Base-by-base conservation (phyloP, 345 rosid species). In the Gossypium sturtianum region DNA sequence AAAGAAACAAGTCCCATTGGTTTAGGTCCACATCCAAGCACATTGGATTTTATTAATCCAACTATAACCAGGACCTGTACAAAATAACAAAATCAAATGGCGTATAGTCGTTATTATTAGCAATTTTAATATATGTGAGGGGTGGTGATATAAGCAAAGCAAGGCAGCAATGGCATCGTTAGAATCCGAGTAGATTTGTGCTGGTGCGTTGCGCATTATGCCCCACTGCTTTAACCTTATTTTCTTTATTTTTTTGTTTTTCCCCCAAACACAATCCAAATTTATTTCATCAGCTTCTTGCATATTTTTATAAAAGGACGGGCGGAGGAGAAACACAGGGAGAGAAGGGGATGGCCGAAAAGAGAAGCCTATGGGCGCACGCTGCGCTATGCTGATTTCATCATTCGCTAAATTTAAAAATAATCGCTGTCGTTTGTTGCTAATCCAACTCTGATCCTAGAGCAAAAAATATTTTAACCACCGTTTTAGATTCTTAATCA, bases 181-280 rank as follows among this genome's bases (percentile, higher is more conserved):
- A 81, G 73, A 84, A 85, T 85, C 89, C 90, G 84, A 82, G 88
- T 85, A 80, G 84, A 74, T 62, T 54, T 82, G 83, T 78, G 83
- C 78, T 76, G 71, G 5, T 38, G 82, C 58, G 84, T 82, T 86
- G 87, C 88, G 86, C 87, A 82, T 65, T 78, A 66, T 80, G 80
- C 82, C 81, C 80, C 60, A 15, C 54, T 47, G 49, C 25, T 71
- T 71, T 76, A 75, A 71, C 80, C 80, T 77, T 62, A 60, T 41
- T 41, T 56, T 49, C 53, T 49, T 49, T 49, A 15, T 47, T 47
- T 47, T 47, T 34, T 34, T 34, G 41, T 9, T 10, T 47, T 49
- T 3, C 16, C 58, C 68, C 61, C 20, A 56, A 9, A 29, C 63
- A 66, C 25, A 52, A 47, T 20, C 27, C 38, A 54, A 71, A 34